Base-by-base conservation (phyloP, 2,329 filamentous ascomycete species). In the Verticillium nonalfalfae region DNA sequence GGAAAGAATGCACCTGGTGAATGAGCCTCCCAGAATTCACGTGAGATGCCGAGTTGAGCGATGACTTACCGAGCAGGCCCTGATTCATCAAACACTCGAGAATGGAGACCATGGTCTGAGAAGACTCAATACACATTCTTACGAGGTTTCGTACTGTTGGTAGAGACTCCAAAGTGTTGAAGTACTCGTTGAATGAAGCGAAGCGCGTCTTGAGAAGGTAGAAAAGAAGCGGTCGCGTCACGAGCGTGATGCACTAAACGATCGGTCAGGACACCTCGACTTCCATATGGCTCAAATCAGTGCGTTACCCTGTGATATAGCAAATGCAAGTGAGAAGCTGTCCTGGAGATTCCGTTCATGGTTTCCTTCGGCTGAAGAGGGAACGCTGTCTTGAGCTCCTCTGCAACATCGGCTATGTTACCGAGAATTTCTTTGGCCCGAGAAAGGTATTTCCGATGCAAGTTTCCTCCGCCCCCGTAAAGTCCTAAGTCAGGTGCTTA, bases 81-180 rank as follows among this genome's bases (percentile, higher is more conserved):
- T 83, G 79, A 13, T 72, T 70, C 65, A 78, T 75, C 31, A 82
- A 68, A 40, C 72, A 74, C 59, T 72, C 72, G 2, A 83, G 74
- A 31, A 82, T 75, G 1, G 73, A 66, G 54, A 74, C 68, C 67
- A 66, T 71, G 60, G 72, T 69, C 15, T 70, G 66, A 1, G 71
- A 73, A 15, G 72, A 74, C 56, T 74, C 72, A 61, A 74, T 66
- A 34, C 72, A 72, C 68, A 74, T 71, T 55, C 72, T 71, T 57
- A 73, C 65, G 35, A 74, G 61, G 55, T 72, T 74, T 59, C 69
- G 69, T n/a, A 73, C 67, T 11, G 68, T 72, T 61, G 67, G 65
- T 7, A 70, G 71, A 26, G 79, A 82, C 9, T 70, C 70, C 1
- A 83, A 79, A 0, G 65, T 64, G 33, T 68, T 66, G 0, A 68